Evolutionary conservation across 805 yeast species (phyloP), one percentile per base, ranked within the genome.

Genomic region (Suhomyces tanzawaensis): DNA sequence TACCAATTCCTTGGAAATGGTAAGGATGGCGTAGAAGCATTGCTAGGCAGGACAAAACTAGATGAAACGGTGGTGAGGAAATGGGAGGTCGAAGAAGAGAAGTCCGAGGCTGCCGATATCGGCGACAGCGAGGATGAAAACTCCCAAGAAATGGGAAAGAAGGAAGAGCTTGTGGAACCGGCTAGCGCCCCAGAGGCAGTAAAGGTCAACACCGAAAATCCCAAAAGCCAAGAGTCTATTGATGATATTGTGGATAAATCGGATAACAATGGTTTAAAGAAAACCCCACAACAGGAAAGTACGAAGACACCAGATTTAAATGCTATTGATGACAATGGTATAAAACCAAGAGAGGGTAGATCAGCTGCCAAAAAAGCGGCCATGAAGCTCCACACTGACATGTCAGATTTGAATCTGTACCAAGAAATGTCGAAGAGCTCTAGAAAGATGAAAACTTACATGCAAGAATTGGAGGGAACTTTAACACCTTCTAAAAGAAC

Each of bases 331-430:
- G 27, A 24, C 7, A 24, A 5, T 24, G 13, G 5, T 7, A 6
- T 5, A 12, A 7, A 7, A 7, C 6, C 7, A 12, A 24, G 27
- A n/a, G 43, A 47, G 11, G 60, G 72, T 2, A 57, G 85, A 35
- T 73, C 76, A 28, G 95, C 95, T 1, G 81, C 81, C 32, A 70
- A 72, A 27, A 77, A 72, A 49, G 95, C 95, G 0, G 81, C 80
- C 1, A 62, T 64, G 40, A 81, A 79, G 52, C 62, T 86, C 12
- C 91, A 82, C 49, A 72, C 73, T 8, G 79, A 81, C 54, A 84
- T 86, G 72, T 76, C 75, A 41, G 82, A 82, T 32, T 69, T 85
- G 45, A 83, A 82, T 50, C 71, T 68, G 35, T 85, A 76, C 51
- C 82, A 81, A 43, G 71, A 76, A 45, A 55, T 64, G 46, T 40